Evolutionary conservation across 345 rosid species (phyloP).

Genomic region (Aquilaria sinensis): DNA sequence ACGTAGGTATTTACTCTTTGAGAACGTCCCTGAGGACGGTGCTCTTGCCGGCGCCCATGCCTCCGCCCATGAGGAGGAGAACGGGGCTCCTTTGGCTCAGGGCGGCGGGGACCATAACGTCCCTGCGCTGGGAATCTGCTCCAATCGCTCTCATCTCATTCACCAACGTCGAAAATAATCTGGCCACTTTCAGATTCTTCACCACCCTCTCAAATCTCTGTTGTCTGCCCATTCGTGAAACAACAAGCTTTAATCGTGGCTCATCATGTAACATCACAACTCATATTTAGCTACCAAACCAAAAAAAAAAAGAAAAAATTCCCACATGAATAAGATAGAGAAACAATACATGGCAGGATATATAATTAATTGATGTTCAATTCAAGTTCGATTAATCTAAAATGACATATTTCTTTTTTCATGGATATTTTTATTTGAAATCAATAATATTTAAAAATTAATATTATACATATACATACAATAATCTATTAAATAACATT

Average conservation of each 20-base stretch:
- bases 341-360: no score
- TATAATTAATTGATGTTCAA: no score
- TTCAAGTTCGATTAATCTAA: no score
- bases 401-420: no score
- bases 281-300: not conserved
- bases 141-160: constrained; percentile 78
- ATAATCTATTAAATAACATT: no score
- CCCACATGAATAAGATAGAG: no score
- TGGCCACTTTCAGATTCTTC: constrained; percentile 55
- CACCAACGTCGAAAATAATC: constrained; percentile 68
- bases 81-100: constrained; percentile 77
- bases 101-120: constrained; percentile 84
- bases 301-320: not conserved
- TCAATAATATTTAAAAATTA: no score
- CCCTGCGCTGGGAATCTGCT: constrained; percentile 36
- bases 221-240: constrained; percentile 31
- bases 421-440: no score
- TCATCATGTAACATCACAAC: no score
- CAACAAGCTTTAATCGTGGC: no score
- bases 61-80: constrained; percentile 94
- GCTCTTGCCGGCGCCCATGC: constrained; percentile 98
- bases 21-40: constrained; percentile 82
- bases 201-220: constrained; percentile 75
- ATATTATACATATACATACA: no score
- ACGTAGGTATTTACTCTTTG: constrained; percentile 42